phyloP scores from a whole-genome alignment of 1,139 yeast species.

The Yamadazyma friedrichii region DNA sequence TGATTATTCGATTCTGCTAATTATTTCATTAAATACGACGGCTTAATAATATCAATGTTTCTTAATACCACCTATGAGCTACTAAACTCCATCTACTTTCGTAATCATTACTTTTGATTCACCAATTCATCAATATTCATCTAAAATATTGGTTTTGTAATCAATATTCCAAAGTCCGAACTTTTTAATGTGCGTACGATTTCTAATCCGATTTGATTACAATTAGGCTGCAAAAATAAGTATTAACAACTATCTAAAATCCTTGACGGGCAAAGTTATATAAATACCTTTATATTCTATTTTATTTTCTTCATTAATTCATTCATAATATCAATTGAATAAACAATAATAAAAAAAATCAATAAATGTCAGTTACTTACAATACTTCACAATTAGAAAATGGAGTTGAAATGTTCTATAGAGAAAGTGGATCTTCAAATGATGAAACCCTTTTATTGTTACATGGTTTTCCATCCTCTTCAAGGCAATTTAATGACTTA shows the following conservation, averaged over 20 bases:
- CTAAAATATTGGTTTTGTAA: no score
- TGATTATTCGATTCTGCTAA: no score
- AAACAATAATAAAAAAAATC: not conserved
- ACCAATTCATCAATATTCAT: no score
- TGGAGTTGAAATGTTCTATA: constrained; percentile 31
- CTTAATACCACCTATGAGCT: no score
- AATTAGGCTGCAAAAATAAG: not conserved
- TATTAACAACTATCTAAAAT: no score
- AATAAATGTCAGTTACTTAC: constrained; percentile 10
- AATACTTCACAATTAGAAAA: constrained; percentile 12
- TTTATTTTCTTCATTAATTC: no score
- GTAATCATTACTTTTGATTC: no score
- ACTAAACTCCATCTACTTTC: not conserved
- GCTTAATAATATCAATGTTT: no score
- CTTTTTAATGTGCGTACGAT: not conserved
- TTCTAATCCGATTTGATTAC: not conserved
- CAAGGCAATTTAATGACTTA: constrained; percentile 34
- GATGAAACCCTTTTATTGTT: constrained; percentile 34
- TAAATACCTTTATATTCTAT: no score
- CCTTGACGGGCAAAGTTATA: no score
- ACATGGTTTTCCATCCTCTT: constrained; percentile 46
- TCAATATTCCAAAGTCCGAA: not conserved
- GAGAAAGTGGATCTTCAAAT: constrained; percentile 31
- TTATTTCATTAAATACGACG: no score
- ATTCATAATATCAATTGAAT: no score